Evolutionary conservation across 257 asterid species (phyloP), one percentile per base, ranked within the genome.

Genomic region (Gynochthodes officinalis): DNA sequence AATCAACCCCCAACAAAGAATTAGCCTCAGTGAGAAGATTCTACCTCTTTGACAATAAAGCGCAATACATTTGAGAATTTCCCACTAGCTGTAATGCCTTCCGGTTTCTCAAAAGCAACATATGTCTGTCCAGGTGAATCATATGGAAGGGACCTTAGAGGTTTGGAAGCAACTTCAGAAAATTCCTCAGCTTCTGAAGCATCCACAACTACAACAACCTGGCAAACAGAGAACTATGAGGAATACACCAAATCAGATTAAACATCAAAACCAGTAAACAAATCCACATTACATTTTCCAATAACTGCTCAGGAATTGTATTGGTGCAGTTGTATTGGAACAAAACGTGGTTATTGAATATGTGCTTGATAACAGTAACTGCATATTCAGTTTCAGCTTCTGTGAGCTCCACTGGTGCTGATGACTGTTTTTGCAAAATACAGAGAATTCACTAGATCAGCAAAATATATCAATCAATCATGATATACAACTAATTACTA

Each of bases 311-410:
- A 5, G 96, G 96, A 64, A 95, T 90, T 46, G 99, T 95, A 80
- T 95, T 95, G 53, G 95, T 90, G 89, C 98, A 90, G 80, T 92
- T 92, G 96, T 90, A 95, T 84, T 95, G 99, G 82, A 90, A 95
- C 70, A 95, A 96, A 73, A 92, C 90, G 74, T 92, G 97, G 68
- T 75, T 53, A 80, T 92, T 98, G 68, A 83, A 95, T 80, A 90
- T 92, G 86, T 92, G 99, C 87, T 95, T 95, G 83, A 92, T 97
- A 75, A 87, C 97, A 78, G 93, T 89, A 74, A 95, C 99, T 40
- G 97, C 91, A 82, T 95, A 95, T 77, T 95, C 99, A 9, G 99
- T 95, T 88, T 95, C 98, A 66, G 97, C 98, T 85, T 95, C 99
- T 32, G 99, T 89, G 77, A 95, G 99, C 86, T 95, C 99, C 90